These are phyloP conservation scores for Drosera spatulata DNA, from an alignment of 179 eudicot species.

Conservation along the genomic window DNA sequence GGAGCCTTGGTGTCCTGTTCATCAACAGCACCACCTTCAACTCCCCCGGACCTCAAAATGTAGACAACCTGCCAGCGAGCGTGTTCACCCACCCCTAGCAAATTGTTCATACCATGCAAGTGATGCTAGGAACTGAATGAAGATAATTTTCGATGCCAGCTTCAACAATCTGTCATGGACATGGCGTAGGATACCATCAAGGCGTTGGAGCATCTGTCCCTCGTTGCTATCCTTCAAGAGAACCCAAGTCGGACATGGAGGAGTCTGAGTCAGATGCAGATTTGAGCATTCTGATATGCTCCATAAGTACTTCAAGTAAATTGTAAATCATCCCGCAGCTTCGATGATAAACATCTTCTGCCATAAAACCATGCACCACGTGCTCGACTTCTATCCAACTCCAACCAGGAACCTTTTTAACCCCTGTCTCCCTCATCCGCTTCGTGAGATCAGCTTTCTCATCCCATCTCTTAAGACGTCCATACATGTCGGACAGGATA, in stretches of 20 bases:
- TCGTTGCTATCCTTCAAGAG: too few species aligned
- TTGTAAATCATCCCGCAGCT: conserved; percentile 31
- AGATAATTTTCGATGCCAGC: too few species aligned
- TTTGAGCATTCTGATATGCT: conserved; percentile 29
- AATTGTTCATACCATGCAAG: too few species aligned
- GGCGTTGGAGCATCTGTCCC: too few species aligned
- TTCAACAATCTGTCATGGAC: too few species aligned
- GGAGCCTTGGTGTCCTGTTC: too few species aligned
- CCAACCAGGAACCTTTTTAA: conserved; percentile 79
- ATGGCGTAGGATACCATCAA: too few species aligned
- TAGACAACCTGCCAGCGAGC: background rate
- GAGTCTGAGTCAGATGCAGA: conserved; percentile 10
- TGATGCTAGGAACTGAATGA: too few species aligned
- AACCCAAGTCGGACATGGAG: conserved; percentile 12
- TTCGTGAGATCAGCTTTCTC: conserved; percentile 52
- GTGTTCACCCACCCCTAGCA: too few species aligned
- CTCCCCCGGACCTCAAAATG: too few species aligned
- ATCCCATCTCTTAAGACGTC: conserved; percentile 56
- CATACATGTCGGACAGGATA: conserved; percentile 63
- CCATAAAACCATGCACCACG: conserved; percentile 62
- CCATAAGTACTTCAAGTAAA: conserved; percentile 25
- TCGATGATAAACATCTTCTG: conserved; percentile 50
- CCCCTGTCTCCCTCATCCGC: conserved; percentile 64
- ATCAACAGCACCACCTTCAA: too few species aligned
- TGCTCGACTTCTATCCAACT: conserved; percentile 72